phyloP scores from a whole-genome alignment of 768 basidiomycete species.

The Termitomyces sp. region DNA sequence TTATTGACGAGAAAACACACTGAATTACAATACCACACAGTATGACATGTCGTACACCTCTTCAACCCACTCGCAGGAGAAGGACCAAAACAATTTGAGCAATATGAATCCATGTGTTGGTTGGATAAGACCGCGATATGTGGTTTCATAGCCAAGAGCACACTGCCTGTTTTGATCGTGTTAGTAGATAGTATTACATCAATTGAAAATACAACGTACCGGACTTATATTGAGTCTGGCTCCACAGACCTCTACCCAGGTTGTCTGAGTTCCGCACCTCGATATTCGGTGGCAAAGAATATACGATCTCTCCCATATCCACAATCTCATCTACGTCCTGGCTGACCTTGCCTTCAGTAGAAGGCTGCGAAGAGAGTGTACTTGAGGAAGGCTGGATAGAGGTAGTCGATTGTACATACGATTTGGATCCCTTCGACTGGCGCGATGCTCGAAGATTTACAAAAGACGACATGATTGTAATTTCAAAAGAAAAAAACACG shows the following conservation, averaged over 20 bases:
- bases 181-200: not conserved
- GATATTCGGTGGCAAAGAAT: constrained; percentile 31
- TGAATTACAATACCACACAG: constrained; percentile 68
- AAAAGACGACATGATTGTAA: constrained; percentile 20
- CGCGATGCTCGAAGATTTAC: constrained; percentile 22
- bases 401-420: constrained; percentile 25
- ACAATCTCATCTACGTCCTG: not conserved
- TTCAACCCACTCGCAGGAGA: constrained; percentile 38
- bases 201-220: constrained; percentile 23
- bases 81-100: constrained; percentile 58
- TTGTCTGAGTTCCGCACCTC: constrained; percentile 28
- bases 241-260: constrained; percentile 44
- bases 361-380: constrained; percentile 18
- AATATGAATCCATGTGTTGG: constrained; percentile 51
- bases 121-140: constrained; percentile 63
- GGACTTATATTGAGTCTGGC: constrained; percentile 25
- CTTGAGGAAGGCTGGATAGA: constrained; percentile 15
- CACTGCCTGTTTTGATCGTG: constrained; percentile 39
- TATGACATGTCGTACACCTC: constrained; percentile 70
- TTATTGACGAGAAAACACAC: constrained; percentile 34
- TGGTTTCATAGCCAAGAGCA: constrained; percentile 53
- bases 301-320: not conserved
- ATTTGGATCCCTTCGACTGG: constrained; percentile 23
- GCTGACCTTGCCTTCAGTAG: constrained; percentile 16
- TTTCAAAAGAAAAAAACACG: too few relatives aligned